Evolutionary conservation across 1,284 basidiomycete genomes (phyloP), one percentile per base, ranked within the genome.

Genomic region (Ustilago cynodontis): DNA sequence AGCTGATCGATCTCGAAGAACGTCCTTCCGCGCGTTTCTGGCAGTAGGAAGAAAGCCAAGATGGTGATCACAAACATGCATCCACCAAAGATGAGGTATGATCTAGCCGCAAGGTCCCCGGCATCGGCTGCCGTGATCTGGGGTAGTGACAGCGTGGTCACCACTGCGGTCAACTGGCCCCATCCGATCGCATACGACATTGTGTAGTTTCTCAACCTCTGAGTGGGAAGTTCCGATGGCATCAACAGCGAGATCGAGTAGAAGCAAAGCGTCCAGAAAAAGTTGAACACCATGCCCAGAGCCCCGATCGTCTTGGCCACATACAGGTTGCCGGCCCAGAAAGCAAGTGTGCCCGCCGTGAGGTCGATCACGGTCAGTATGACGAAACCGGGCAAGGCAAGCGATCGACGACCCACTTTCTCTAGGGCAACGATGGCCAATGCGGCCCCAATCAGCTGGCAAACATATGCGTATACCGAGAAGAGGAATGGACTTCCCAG

Each of bases 141-240:
- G 10, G 80, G 80, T 16, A 82, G 62, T 3, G 68, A 66, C 33
- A 82, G 62, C 31, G 80, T 82, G 10, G 80, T 82, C 28, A 82
- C 62, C 37, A 82, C 77, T 5, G 80, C 80, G 6, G 80, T 82
- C 4, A 67, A 59, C 57, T 82, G 80, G 7, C 80, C 80, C 65
- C 72, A 80, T 6, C 76, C 78, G 31, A 82, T 76, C 13, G 80
- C 80, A 43, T 82, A 78, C 57, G 78, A 74, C 78, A 82, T 79
- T 37, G 80, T 80, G 35, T 80, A 78, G 60, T 62, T 80, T 20
- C 80, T 66, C 41, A 82, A 56, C 33, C 78, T 55, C 49, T 78
- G 72, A 41, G 80, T 80, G 8, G 80, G 78, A 53, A 78, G 57
- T 58, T 82, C 80, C 41, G 78, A 71, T 8, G 80, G 80, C 72